Evolutionary conservation across 2,329 filamentous ascomycete genomes (phyloP).

Genomic region (Orbilia quercus): DNA sequence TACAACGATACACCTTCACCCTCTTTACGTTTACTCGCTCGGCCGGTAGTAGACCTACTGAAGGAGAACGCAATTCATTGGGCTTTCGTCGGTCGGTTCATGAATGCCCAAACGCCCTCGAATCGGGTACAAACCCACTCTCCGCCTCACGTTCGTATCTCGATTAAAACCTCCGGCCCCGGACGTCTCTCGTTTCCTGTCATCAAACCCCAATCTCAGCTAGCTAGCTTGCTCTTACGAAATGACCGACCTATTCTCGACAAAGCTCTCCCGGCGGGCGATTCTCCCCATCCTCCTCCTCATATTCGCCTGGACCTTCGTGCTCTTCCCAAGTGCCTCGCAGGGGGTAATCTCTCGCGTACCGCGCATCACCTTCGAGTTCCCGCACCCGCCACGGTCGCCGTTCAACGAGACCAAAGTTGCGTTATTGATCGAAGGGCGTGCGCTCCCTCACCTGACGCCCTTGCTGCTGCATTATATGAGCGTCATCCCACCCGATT

Average conservation of each 20-base stretch:
- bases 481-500: conserved; percentile 69
- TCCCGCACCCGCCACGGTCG: conserved; percentile 60
- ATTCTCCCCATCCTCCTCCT: conserved; percentile 36
- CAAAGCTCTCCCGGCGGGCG: conserved; percentile 24
- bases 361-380: conserved; percentile 38
- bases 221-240: no score
- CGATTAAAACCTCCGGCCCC: neutral
- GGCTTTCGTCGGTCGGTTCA: neutral
- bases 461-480: conserved; percentile 71
- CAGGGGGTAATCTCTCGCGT: conserved; percentile 32
- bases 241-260: conserved; percentile 13
- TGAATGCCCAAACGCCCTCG: conserved; percentile 32
- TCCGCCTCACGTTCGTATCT: conserved; percentile 10
- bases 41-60: no score
- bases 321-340: conserved; percentile 39
- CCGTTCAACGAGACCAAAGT: conserved; percentile 68
- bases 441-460: conserved; percentile 67
- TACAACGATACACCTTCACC: no score
- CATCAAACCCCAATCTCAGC: no score
- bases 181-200: conserved; percentile 1
- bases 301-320: conserved; percentile 40
- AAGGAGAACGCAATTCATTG: no score
- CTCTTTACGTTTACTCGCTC: no score
- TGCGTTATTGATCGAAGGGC: conserved; percentile 70
- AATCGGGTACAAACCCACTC: conserved; percentile 28